Base-by-base conservation (phyloP, 441 rosid species). In the Bocquillonia castaneifolia region DNA sequence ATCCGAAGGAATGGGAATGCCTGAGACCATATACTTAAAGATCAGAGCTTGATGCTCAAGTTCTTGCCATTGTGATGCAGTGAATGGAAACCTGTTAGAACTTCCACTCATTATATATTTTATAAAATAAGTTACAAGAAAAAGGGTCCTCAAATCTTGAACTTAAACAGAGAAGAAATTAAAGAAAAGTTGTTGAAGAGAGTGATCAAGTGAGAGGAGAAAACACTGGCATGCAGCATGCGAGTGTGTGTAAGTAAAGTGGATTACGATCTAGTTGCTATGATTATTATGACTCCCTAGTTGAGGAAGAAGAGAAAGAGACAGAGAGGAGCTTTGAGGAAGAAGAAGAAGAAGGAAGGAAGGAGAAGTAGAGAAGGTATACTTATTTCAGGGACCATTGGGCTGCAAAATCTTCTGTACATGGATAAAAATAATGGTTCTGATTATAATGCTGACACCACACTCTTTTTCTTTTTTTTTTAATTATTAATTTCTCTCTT, bases 1-100 rank as follows among this genome's bases (percentile, higher is more conserved):
- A 79, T 90, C 96, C 72, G 96, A 83, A 28, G 99, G 98, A 73
- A 92, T 79, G 26, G 91, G 92, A 64, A 87, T 77, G 57, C 92
- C 93, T 6, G 96, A 86, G 10, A 78, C 84, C 86, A 94, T 86
- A 82, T 90, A 92, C 82, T 92, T 94, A 75, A 82, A 94, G 73
- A 94, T 82, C 20, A 94, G 77, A 59, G 97, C 93, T 85, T 94
- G 99, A 64, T 90, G 94, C 69, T 94, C 97, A 65, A 94, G 97
- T 76, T 94, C 99, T 80, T 94, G 97, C 91, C 88, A 92, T 47
- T 94, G 99, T 66, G 88, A 77, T 26, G 90, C 78, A 51, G 98
- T 92, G 85, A 94, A 92, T 36, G 96, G 98, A 68, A 82, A 82
- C 57, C 82, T 89, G 72, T 61, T 81, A 64, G 85, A 71, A n/a